Base-by-base conservation (phyloP, 2,329 filamentous ascomycete species). In the Epichloe sibirici region DNA sequence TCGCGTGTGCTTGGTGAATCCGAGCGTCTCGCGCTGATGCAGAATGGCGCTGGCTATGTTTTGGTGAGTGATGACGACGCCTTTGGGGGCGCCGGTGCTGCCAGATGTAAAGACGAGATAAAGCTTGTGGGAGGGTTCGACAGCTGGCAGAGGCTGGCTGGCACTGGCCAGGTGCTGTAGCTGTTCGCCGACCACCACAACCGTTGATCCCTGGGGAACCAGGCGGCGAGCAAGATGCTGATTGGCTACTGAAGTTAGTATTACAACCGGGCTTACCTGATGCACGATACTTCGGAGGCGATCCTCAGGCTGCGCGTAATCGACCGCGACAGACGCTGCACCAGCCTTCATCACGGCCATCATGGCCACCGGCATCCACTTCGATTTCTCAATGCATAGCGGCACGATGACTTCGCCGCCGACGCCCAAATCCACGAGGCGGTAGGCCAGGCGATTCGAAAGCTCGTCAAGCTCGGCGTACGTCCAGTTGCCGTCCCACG, bases 101-200 rank as follows among this genome's bases (percentile, higher is more conserved):
- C 57, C 58, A 35, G 58, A 60, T 23, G 58, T 60, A 34, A 54
- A 57, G 25, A 54, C 52, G 34, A 57, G 35, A 23, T 56, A 57
- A 39, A 53, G 44, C 25, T 25, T 45, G 28, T 43, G 13, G 25
- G 37, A 39, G 5, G 49, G 52, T n/a, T 46, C 12, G n/a, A 52
- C 47, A 8, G 17, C 23, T 74, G 74, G n/a, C 77, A 34, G 11
- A 11, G 13, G 37, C 47, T 21, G 11, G 49, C 50, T 28, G 8
- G 57, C 57, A 47, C 50, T 28, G 8, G 57, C 57, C 28, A 48
- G 17, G 8, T 58, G 61, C 21, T 52, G 52, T 12, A 58, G 61
- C 21, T 53, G 52, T 12, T 54, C 52, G 23, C 50, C 31, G 6
- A 53, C 58, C 23, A 51, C 43, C 31, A 51, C 49, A 2, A 51